Percentiles rank a stretch among this genome's conserved stretches.
Conservation (phyloP, 2,329 filamentous ascomycete species). For the Hypoxylon sp. region DNA sequence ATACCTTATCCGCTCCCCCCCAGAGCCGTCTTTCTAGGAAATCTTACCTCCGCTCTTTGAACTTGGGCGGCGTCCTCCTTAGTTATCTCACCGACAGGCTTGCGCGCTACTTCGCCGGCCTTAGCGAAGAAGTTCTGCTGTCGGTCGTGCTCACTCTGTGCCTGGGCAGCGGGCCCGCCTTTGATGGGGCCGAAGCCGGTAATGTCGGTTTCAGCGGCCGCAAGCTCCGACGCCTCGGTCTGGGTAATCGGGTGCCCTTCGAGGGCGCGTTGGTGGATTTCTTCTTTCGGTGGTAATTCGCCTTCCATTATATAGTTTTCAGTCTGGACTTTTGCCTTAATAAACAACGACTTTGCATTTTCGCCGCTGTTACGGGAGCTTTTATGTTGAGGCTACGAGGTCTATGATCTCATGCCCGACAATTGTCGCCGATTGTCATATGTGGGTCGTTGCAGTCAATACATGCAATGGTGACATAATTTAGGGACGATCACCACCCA, state of each 20-base stretch:
- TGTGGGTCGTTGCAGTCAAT: slow-evolving; percentile 12
- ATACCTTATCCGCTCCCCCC: not conserved
- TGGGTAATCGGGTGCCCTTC: slow-evolving; percentile 51
- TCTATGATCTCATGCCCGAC: slow-evolving; percentile 24
- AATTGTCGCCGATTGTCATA: not conserved
- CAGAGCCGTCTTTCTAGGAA: not conserved
- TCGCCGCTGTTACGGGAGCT: not conserved
- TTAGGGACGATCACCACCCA: no score
- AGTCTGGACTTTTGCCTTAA: not conserved
- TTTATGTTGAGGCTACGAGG: slow-evolving; percentile 4
- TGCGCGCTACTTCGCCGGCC: slow-evolving; percentile 52
- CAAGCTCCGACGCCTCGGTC: slow-evolving; percentile 49
- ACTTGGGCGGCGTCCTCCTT: slow-evolving; percentile 53
- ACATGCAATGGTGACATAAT: no score
- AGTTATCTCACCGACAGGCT: slow-evolving; percentile 50
- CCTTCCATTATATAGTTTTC: slow-evolving; percentile 18
- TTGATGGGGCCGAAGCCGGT: slow-evolving; percentile 54
- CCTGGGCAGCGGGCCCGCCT: slow-evolving; percentile 54
- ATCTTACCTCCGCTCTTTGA: slow-evolving; percentile 50
- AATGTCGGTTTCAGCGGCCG: slow-evolving; percentile 49
- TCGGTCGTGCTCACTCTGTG: slow-evolving; percentile 55
- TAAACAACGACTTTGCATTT: not conserved
- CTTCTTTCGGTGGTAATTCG: slow-evolving; percentile 41
- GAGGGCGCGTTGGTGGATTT: slow-evolving; percentile 42
- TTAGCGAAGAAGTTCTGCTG: slow-evolving; percentile 54